Conservation (phyloP, 306 rosid genomes). For the Inga laurina region DNA sequence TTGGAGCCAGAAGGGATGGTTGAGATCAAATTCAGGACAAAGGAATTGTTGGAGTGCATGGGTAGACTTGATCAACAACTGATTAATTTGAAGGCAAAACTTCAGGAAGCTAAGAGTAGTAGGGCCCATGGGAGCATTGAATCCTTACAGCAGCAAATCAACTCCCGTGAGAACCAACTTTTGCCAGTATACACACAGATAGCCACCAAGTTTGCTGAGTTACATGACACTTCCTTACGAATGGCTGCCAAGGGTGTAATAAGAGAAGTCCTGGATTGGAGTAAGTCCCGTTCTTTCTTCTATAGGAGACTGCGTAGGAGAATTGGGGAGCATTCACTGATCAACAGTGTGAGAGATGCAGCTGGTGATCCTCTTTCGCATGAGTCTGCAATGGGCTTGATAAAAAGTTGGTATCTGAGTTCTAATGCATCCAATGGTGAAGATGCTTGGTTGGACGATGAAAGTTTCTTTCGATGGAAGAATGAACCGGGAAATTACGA, state of each 20-base stretch:
- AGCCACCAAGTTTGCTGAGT: conserved; percentile 92
- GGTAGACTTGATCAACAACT: conserved; percentile 86
- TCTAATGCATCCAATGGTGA: conserved; percentile 56
- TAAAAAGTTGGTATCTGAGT: conserved; percentile 69
- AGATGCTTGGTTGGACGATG: conserved; percentile 81
- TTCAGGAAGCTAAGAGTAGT: conserved; percentile 71
- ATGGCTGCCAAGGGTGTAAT: conserved; percentile 96
- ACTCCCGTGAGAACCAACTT: conserved; percentile 86
- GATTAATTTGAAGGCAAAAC: conserved; percentile 69
- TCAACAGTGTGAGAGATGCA: conserved; percentile 73
- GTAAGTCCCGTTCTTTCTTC: conserved; percentile 76
- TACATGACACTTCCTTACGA: conserved; percentile 92
- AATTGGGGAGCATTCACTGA: conserved; percentile 71
- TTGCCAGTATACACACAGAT: conserved; percentile 90
- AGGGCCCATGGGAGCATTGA: conserved; percentile 44
- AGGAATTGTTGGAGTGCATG: conserved; percentile 92
- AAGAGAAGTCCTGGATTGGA: conserved; percentile 85
- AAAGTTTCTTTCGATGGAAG: conserved; percentile 85
- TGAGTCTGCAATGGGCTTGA: conserved; percentile 61
- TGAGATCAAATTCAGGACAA: conserved; percentile 91
- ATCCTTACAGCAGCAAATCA: conserved; percentile 78
- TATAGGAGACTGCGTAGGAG: conserved; percentile 77
- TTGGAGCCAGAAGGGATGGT: conserved; percentile 99
- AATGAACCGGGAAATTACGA: conserved; percentile 62
- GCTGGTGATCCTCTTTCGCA: conserved; percentile 82